phyloP scores from a whole-genome alignment of 2,329 filamentous ascomycete species.

The Botrytis pseudocinerea region DNA sequence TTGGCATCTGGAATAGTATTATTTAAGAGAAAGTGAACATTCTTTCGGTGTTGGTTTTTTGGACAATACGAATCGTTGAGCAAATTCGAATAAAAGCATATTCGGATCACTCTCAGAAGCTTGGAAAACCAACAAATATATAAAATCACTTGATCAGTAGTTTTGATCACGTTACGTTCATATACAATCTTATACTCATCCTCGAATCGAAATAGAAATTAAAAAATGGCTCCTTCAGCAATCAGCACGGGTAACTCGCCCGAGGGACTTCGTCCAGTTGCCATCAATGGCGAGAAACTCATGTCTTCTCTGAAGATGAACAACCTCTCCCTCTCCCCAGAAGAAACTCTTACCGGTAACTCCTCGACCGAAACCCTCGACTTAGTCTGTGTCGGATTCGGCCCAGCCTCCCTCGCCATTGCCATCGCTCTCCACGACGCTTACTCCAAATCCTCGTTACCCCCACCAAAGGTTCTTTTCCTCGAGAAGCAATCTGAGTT shows the following conservation, averaged over 20 bases:
- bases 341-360: conserved; percentile 6
- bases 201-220: neutral
- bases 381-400: conserved; percentile 88
- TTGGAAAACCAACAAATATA: neutral
- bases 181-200: neutral
- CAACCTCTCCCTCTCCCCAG: conserved; percentile 17
- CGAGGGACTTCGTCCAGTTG: conserved; percentile 12
- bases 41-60: neutral
- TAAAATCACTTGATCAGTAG: conserved; percentile 15
- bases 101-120: neutral
- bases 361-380: conserved; percentile 67
- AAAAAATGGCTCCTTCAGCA: conserved; percentile 36
- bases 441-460: conserved; percentile 47
- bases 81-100: neutral
- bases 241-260: conserved; percentile 27
- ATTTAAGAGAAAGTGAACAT: neutral
- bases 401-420: conserved; percentile 85
- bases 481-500: conserved; percentile 83
- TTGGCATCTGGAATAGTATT: neutral
- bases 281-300: conserved; percentile 18
- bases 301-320: conserved; percentile 8
- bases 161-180: conserved; percentile 15
- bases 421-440: conserved; percentile 85
- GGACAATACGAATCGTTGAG: neutral
- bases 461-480: conserved; percentile 73